A percentile compares a stretch with the other conserved stretches of the same genome.
phyloP scores from a whole-genome alignment of 2,329 filamentous ascomycete genomes.

The Fusarium caatingaense region DNA sequence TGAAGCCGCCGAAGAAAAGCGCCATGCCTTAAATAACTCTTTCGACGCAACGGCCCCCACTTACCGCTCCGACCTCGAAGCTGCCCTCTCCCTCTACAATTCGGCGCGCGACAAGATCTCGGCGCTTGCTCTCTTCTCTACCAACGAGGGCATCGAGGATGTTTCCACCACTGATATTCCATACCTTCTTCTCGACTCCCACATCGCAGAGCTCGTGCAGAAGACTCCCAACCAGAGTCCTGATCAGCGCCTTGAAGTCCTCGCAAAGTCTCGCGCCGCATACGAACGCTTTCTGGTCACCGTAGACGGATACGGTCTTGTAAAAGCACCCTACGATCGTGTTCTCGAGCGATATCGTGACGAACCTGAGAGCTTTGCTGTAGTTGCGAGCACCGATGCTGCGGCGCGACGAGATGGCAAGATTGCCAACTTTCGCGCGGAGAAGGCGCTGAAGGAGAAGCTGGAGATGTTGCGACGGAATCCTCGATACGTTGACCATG shows the following conservation, averaged over 20 bases:
- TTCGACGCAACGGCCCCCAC: slow-evolving; percentile 72
- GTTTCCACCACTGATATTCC: slow-evolving; percentile 85
- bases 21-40: slow-evolving; percentile 70
- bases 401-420: slow-evolving; percentile 82
- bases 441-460: slow-evolving; percentile 86
- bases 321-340: slow-evolving; percentile 72
- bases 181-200: slow-evolving; percentile 82
- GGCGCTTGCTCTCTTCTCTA: slow-evolving; percentile 84
- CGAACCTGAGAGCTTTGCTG: slow-evolving; percentile 76
- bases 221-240: slow-evolving; percentile 67
- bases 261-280: slow-evolving; percentile 72
- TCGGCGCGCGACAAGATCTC: slow-evolving; percentile 76
- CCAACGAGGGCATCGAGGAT: slow-evolving; percentile 91
- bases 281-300: slow-evolving; percentile 84
- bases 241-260: slow-evolving; percentile 68
- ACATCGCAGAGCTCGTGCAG: slow-evolving; percentile 82
- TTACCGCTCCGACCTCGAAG: slow-evolving; percentile 75
- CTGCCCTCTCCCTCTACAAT: slow-evolving; percentile 77
- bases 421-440: slow-evolving; percentile 84
- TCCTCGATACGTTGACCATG: slow-evolving; percentile 66
- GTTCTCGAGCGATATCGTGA: slow-evolving; percentile 80
- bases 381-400: slow-evolving; percentile 71
- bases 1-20: slow-evolving; percentile 62
- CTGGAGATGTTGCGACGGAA: slow-evolving; percentile 69
- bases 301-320: slow-evolving; percentile 81